These are phyloP conservation scores for Crotalaria pallida DNA, from an alignment of 306 rosid genomes.

Conservation along the genomic window DNA sequence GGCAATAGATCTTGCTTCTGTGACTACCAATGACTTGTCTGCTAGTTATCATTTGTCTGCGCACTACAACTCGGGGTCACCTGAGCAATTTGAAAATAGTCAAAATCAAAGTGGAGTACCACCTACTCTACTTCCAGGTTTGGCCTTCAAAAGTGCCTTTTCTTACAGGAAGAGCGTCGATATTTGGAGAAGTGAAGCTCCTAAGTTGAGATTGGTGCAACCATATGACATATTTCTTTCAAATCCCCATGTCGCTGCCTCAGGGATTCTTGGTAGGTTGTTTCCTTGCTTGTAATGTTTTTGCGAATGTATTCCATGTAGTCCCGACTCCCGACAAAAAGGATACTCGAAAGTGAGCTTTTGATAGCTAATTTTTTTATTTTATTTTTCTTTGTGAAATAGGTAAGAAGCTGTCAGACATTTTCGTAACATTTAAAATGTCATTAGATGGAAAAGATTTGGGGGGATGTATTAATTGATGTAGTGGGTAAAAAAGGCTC, in stretches of 20 bases:
- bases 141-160: slow-evolving; percentile 61
- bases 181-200: slow-evolving; percentile 70
- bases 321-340: neutral
- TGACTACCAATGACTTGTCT: slow-evolving; percentile 48
- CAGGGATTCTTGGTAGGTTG: slow-evolving; percentile 70
- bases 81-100: slow-evolving; percentile 40
- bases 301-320: neutral
- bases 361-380: neutral
- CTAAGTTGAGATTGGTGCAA: slow-evolving; percentile 58
- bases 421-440: neutral
- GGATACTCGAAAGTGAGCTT: neutral
- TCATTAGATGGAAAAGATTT: neutral
- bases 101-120: slow-evolving; percentile 39
- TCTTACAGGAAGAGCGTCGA: slow-evolving; percentile 55
- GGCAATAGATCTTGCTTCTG: slow-evolving; percentile 71
- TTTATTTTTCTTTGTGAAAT: neutral
- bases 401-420: slow-evolving; percentile 9
- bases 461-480: neutral
- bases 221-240: slow-evolving; percentile 82
- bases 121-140: slow-evolving; percentile 62
- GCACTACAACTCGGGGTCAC: slow-evolving; percentile 57
- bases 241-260: slow-evolving; percentile 60
- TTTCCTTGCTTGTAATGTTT: neutral
- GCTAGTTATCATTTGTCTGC: slow-evolving; percentile 60
- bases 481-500: neutral